Percentiles rank a stretch among this genome's conserved stretches.
Evolutionary conservation across 306 rosid genomes (phyloP).

Genomic region (Hippophae tibetana): DNA sequence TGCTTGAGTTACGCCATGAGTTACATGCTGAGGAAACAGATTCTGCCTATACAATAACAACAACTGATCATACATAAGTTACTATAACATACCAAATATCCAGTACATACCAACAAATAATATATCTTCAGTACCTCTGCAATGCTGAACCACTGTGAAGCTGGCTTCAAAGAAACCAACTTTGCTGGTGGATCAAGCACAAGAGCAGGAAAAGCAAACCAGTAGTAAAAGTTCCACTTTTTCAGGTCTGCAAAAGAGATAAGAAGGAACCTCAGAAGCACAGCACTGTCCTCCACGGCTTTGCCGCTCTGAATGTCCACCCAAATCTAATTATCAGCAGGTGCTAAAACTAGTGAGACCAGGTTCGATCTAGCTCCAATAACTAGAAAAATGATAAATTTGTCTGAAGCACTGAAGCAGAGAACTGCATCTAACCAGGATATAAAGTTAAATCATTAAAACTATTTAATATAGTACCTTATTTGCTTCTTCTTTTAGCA

Average conservation of each 20-base stretch:
- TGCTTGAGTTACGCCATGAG: conserved; percentile 69
- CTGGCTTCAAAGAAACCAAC: conserved; percentile 57
- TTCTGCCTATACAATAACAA: conserved; percentile 43
- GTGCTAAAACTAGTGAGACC: conserved; percentile 3
- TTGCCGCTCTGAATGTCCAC: conserved; percentile 71
- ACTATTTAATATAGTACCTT: conserved; percentile 32
- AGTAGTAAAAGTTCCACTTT: conserved; percentile 77
- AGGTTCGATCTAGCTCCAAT: background rate
- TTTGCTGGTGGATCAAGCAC: conserved; percentile 82
- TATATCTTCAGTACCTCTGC: conserved; percentile 50
- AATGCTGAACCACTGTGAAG: conserved; percentile 53
- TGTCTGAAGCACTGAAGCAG: too few species aligned
- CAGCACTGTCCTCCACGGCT: conserved; percentile 72
- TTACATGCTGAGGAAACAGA: conserved; percentile 71
- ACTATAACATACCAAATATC: conserved; percentile 10
- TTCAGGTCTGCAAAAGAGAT: conserved; percentile 94
- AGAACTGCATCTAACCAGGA: background rate
- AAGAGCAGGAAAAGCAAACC: conserved; percentile 95
- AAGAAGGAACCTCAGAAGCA: conserved; percentile 73
- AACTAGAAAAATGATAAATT: background rate
- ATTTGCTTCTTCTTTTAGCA: conserved; percentile 60
- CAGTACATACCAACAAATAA: background rate
- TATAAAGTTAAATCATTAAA: background rate
- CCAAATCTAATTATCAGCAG: conserved; percentile 61
- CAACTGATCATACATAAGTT: conserved; percentile 10